These are phyloP conservation scores for Paracoccidioides brasiliensis DNA, from an alignment of 2,329 filamentous ascomycete species.

Conservation along the genomic window DNA sequence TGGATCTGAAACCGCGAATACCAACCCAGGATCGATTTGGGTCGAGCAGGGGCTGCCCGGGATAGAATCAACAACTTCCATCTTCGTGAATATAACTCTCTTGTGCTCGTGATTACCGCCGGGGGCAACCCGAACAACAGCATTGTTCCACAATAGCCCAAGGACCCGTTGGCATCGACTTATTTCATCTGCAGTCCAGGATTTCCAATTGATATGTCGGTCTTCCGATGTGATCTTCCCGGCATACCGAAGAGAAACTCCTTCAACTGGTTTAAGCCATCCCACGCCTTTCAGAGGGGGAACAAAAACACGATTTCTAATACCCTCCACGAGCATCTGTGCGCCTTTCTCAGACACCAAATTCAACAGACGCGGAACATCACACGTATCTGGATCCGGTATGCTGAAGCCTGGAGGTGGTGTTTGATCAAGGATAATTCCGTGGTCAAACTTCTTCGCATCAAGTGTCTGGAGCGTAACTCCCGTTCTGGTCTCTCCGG, in stretches of 20 bases:
- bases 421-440: slow-evolving; percentile 60
- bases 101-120: slow-evolving; percentile 18
- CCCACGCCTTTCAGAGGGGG: slow-evolving; percentile 40
- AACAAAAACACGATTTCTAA: slow-evolving; percentile 52
- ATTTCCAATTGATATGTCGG: slow-evolving; percentile 47
- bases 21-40: not conserved
- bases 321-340: slow-evolving; percentile 52
- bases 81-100: slow-evolving; percentile 23
- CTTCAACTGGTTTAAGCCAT: slow-evolving; percentile 16
- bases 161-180: slow-evolving; percentile 46
- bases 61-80: not conserved
- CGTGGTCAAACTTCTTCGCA: slow-evolving; percentile 61
- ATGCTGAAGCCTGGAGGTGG: slow-evolving; percentile 39
- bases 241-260: slow-evolving; percentile 41
- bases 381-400: slow-evolving; percentile 39
- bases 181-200: slow-evolving; percentile 44
- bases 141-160: slow-evolving; percentile 51
- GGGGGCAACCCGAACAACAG: slow-evolving; percentile 10
- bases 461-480: slow-evolving; percentile 82
- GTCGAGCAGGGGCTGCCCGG: slow-evolving; percentile 11
- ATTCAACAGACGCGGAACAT: slow-evolving; percentile 38
- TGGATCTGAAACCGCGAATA: slow-evolving; percentile 3
- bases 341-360: slow-evolving; percentile 54
- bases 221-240: slow-evolving; percentile 59
- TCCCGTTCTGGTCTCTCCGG: slow-evolving; percentile 49